Evolutionary conservation across 1,284 basidiomycete genomes (phyloP), one percentile per base, ranked within the genome.

Genomic region (Trichosporon sp.): DNA sequence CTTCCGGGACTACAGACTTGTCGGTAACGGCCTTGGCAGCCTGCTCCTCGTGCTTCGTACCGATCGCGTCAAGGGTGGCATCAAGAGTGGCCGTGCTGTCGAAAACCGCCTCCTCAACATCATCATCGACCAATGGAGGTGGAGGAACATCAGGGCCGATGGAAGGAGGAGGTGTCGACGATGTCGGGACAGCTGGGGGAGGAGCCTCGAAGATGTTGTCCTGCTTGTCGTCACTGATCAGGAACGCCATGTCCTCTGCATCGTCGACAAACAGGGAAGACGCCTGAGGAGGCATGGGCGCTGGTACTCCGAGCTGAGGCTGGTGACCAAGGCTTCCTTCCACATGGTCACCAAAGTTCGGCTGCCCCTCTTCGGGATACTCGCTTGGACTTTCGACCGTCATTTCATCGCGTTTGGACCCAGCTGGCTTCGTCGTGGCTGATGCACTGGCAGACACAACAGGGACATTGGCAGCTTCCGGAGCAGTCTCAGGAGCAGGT

Each of bases 341-440:
- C 59, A 68, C 63, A 37, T 68, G 70, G n/a, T 38, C 32, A 37
- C 70, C 70, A 61, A 71, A 71, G 69, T 71, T 68, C 40, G 68
- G 73, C 38, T 68, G 70, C 54, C 68, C 70, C 43, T 71, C 69
- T 7, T 59, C 64, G 38, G 38, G 35, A 31, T 7, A 4, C 38
- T 31, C 32, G 63, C 63, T 65, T 32, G 46, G 38, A 31, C 64
- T 31, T 31, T 35, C 16, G 43, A n/a, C 3, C 51, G 19, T 54
- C 51, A 8, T 8, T 19, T 10, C 64, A 37, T 14, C 14, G 40
- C 19, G 38, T 14, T 65, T 14, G 21, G 31, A n/a, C 31, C 19
- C 56, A 19, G 31, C 32, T 4, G 35, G 32, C 16, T n/a, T 63
- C 32, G 59, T 35, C 6, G 59, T 63, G 14, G 59, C 59, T 35